Evolutionary conservation across 805 yeast genomes (phyloP), one percentile per base, ranked within the genome.

Genomic region (Kockiozyma suomiensis): DNA sequence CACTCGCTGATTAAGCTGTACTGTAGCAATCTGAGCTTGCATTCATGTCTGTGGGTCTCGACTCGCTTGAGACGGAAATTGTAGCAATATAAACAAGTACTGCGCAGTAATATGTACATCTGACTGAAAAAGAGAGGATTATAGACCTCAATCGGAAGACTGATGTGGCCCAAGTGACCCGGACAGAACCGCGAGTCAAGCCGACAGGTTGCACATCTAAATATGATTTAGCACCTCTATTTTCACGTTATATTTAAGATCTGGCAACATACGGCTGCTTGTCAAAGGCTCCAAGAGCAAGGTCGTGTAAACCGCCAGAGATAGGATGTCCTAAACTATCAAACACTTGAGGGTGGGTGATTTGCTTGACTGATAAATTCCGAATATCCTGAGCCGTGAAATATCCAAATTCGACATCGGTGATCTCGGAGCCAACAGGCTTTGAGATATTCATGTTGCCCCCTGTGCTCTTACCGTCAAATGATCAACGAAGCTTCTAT

Each of bases 161-260:
- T 97, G 65, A 94, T 91, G 74, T 94, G 99, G 62, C 99, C 99
- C 74, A 91, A 90, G 74, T 94, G 99, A 49, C 99, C 99, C 3
- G 97, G 97, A 78, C 99, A 94, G 69, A 84, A 86, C 71, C 87
- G 85, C 68, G 93, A 97, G 73, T 92, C 97, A 64, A 93, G 79
- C 19, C 98, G 97, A 82, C 99, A 94, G 0, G 98, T 93, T 23
- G 94, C 82, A 82, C 99, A 91, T 51, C 76, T 73, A 28, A 7
- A 58, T 35, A 37, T 37, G 28, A 23, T 13, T 23, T 19, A 56
- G 40, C 47, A 50, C 50, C 23, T 7, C 19, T 10, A 17, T 7
- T 17, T 30, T 12, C 47, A 26, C 19, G 13, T 33, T 10, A 15
- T 2, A 21, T 30, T n/a, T 10, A 8, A 33, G 41, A 26, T 10